Percentiles rank a stretch among this genome's conserved stretches.
These are phyloP conservation scores for Cystoisospora suis DNA, from an alignment of 169 alveolate genomes.

Conservation along the genomic window DNA sequence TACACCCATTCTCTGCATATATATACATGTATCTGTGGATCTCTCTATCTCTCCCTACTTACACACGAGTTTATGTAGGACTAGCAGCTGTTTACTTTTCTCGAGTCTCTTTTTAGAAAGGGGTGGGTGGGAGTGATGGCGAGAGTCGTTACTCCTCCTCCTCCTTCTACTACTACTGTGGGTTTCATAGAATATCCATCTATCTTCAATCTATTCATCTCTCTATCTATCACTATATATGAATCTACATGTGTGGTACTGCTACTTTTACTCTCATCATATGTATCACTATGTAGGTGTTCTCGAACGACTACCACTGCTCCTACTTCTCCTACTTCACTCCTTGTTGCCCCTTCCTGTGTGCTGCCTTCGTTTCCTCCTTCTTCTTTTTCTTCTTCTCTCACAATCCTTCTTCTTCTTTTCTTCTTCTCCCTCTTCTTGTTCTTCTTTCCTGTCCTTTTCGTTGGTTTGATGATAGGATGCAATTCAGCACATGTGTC, in stretches of 20 bases:
- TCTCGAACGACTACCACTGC: not conserved
- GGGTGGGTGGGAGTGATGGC: not conserved
- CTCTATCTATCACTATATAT: too few relatives aligned
- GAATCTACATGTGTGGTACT: not conserved
- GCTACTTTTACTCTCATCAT: not conserved
- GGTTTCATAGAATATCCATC: too few relatives aligned
- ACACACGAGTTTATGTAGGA: not conserved
- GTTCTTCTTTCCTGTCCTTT: not conserved
- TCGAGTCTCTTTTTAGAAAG: not conserved
- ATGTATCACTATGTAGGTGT: too few relatives aligned
- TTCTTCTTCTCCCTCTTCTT: not conserved
- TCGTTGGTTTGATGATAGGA: slow-evolving; percentile 88
- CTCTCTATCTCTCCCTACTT: not conserved
- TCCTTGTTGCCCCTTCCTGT: not conserved
- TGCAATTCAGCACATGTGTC: slow-evolving; percentile 97
- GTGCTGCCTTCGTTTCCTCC: not conserved
- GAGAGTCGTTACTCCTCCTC: not conserved
- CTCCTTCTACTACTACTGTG: too few relatives aligned
- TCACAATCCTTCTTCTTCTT: not conserved
- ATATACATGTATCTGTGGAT: slow-evolving; percentile 76
- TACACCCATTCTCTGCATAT: too few relatives aligned
- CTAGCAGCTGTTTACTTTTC: not conserved
- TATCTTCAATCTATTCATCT: not conserved
- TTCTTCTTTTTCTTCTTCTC: not conserved
- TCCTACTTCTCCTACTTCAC: not conserved